phyloP scores from a whole-genome alignment of 768 basidiomycete genomes.

The Leccinellum luteum region DNA sequence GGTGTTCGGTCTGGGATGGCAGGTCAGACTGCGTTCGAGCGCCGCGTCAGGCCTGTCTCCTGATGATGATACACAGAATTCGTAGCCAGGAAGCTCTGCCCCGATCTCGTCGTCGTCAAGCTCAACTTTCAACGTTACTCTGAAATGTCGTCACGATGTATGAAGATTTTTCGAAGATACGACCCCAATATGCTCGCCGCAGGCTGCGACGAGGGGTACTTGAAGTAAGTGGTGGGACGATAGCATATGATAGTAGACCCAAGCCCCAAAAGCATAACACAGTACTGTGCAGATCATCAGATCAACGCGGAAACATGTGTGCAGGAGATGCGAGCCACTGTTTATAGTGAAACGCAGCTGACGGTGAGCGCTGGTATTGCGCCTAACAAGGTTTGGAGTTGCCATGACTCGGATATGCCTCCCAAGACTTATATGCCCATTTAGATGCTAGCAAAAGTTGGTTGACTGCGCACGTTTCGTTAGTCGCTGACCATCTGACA shows the following conservation, averaged over 20 bases:
- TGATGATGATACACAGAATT: slow-evolving; percentile 52
- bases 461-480: slow-evolving; percentile 31
- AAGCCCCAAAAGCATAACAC: slow-evolving; percentile 61
- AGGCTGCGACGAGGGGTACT: slow-evolving; percentile 87
- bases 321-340: slow-evolving; percentile 66
- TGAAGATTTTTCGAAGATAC: slow-evolving; percentile 64
- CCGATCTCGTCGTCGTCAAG: slow-evolving; percentile 72
- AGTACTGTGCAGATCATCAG: slow-evolving; percentile 69
- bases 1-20: slow-evolving; percentile 96
- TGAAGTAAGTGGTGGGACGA: slow-evolving; percentile 58
- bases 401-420: slow-evolving; percentile 14
- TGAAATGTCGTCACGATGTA: slow-evolving; percentile 71
- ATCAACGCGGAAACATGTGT: slow-evolving; percentile 75
- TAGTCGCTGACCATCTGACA: slow-evolving; percentile 3
- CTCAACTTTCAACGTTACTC: slow-evolving; percentile 59
- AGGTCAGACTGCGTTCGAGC: slow-evolving; percentile 41
- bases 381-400: slow-evolving; percentile 75
- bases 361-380: slow-evolving; percentile 97
- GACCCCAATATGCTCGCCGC: slow-evolving; percentile 74
- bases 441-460: slow-evolving; percentile 90
- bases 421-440: slow-evolving; percentile 12
- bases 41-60: neutral
- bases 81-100: slow-evolving; percentile 92
- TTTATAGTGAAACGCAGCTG: slow-evolving; percentile 74
- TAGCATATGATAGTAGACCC: slow-evolving; percentile 2